Conservation (phyloP, 345 rosid genomes). For the Heritiera fomes region DNA sequence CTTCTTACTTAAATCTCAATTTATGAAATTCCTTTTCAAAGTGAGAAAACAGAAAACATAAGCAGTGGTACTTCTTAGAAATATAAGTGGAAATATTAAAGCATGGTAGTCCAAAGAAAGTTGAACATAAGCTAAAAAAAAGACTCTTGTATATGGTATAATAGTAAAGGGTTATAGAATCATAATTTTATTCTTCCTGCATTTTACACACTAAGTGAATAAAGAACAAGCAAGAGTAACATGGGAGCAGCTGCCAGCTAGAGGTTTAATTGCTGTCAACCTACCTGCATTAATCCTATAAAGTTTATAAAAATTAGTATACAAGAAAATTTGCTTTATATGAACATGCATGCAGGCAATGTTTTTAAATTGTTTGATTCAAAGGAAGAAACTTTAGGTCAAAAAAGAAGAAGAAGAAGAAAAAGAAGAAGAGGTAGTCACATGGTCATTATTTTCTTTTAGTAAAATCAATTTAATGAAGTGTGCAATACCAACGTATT, state of each 20-base stretch:
- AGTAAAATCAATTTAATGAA: no score
- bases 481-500: no score
- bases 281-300: slow-evolving; percentile 14
- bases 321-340: neutral
- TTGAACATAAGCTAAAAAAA: neutral
- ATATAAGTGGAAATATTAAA: no score
- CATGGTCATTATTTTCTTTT: no score
- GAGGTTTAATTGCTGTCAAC: neutral
- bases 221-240: neutral
- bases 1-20: no score
- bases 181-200: no score
- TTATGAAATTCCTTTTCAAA: no score
- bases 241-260: neutral
- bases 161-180: neutral
- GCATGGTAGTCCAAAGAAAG: no score
- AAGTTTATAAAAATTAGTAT: neutral
- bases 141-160: neutral
- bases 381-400: neutral
- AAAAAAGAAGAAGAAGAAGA: neutral
- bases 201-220: neutral
- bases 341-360: slow-evolving; percentile 3
- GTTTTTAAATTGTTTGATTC: neutral
- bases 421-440: slow-evolving; percentile 19
- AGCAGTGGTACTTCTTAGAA: no score
- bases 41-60: no score